Evolutionary conservation across 1,139 yeast genomes (phyloP).

Genomic region (Hyphopichia burtonii): DNA sequence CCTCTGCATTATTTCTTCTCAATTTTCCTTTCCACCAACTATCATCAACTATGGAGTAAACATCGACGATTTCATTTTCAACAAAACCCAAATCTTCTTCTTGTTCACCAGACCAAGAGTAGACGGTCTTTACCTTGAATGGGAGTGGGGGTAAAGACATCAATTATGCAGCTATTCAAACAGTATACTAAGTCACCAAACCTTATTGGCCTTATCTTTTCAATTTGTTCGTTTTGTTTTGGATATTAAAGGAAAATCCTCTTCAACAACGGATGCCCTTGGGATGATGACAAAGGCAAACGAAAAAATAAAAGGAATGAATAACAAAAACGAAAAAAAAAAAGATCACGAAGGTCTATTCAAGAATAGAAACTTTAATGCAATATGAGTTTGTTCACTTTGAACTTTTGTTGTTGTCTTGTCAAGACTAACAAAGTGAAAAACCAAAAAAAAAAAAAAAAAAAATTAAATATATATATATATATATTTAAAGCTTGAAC

Average conservation of each 20-base stretch:
- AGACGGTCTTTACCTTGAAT: conserved; percentile 72
- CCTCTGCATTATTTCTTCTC: conserved; percentile 76
- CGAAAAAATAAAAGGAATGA: too few species aligned
- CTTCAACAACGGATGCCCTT: too few species aligned
- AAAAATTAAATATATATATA: neutral
- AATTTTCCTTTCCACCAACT: conserved; percentile 91
- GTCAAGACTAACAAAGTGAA: neutral
- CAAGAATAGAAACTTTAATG: neutral
- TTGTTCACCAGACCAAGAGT: conserved; percentile 90
- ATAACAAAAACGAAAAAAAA: neutral
- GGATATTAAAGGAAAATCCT: too few species aligned
- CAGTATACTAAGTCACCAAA: neutral
- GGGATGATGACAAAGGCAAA: neutral
- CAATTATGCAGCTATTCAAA: neutral
- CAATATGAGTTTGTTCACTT: neutral
- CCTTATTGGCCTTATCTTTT: neutral
- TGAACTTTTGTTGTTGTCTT: neutral
- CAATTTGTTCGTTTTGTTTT: too few species aligned
- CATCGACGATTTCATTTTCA: conserved; percentile 90
- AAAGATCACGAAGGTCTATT: neutral
- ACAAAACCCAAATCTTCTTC: conserved; percentile 88
- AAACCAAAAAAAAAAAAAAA: neutral
- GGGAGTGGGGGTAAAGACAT: conserved; percentile 43
- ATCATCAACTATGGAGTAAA: conserved; percentile 76
- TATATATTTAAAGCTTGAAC: too few species aligned